A percentile compares a stretch with the other conserved stretches of the same genome.
Evolutionary conservation across 2,329 filamentous ascomycete genomes (phyloP).

Genomic region (Aspergillus calidoustus): DNA sequence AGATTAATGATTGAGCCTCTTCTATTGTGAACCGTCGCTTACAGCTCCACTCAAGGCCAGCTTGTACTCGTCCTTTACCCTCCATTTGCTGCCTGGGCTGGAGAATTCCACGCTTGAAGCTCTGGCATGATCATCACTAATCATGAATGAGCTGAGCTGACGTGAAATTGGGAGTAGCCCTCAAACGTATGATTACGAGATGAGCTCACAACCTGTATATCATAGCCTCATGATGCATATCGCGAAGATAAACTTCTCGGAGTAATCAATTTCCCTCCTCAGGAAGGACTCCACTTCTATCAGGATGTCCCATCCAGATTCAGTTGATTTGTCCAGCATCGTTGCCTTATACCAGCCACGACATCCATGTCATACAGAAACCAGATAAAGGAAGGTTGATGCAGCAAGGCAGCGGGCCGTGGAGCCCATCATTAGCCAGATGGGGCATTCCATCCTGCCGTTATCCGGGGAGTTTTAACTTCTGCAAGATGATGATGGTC

Average conservation of each 20-base stretch:
- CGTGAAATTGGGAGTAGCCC: not conserved
- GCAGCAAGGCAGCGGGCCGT: slow-evolving; percentile 5
- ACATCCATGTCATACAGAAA: slow-evolving; percentile 3
- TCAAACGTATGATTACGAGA: not conserved
- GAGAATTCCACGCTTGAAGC: not conserved
- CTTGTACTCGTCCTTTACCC: not conserved
- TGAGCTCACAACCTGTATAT: not conserved
- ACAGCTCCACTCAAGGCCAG: not conserved
- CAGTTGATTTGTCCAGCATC: not conserved
- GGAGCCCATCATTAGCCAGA: not conserved
- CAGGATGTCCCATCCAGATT: not conserved
- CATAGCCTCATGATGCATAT: not conserved
- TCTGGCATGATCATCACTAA: not conserved
- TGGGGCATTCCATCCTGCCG: not conserved
- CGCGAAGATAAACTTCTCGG: not conserved
- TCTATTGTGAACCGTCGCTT: not conserved
- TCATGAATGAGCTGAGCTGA: not conserved
- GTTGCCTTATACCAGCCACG: slow-evolving; percentile 1
- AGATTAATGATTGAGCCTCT: not conserved
- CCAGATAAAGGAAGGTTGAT: slow-evolving; percentile 1
- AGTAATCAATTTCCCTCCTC: not conserved
- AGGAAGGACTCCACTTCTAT: not conserved
- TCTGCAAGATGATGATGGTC: slow-evolving; percentile 12
- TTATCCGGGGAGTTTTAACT: not conserved
- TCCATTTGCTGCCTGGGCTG: not conserved